A percentile compares a stretch with the other conserved stretches of the same genome.
Conservation (phyloP, 2,329 filamentous ascomycete species). For the Trichoderma sp. region DNA sequence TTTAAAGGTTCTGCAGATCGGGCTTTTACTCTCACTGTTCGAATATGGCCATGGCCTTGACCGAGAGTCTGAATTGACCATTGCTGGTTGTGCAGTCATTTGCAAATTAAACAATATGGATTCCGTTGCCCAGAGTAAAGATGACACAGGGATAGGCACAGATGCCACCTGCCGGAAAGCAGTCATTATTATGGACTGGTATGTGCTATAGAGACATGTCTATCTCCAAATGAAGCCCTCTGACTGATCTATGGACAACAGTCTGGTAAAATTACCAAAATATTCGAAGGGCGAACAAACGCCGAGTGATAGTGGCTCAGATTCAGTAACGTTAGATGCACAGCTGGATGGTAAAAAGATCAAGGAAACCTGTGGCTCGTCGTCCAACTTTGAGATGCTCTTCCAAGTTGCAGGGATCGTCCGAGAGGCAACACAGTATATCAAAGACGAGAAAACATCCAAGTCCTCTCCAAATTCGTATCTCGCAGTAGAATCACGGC, state of each 20-base stretch:
- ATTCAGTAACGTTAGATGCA: background rate
- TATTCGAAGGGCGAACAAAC: background rate
- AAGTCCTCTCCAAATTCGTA: background rate
- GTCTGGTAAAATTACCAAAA: background rate
- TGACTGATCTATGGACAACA: background rate
- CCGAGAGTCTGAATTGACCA: background rate
- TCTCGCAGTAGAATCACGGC: background rate
- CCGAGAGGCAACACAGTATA: background rate
- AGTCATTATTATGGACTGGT: conserved; percentile 6
- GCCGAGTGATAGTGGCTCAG: background rate
- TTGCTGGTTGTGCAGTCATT: background rate
- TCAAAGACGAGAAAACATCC: background rate
- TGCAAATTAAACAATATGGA: background rate
- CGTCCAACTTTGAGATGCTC: conserved; percentile 6
- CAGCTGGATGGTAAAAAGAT: background rate
- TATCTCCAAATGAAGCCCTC: background rate
- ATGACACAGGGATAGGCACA: background rate
- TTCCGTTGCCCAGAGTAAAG: background rate
- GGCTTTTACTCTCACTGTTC: background rate
- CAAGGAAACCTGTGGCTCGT: background rate
- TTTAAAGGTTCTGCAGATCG: background rate
- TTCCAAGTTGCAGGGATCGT: background rate
- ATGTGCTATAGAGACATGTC: background rate
- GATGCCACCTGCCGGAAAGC: background rate
- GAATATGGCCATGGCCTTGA: conserved; percentile 3